A percentile compares a stretch with the other conserved stretches of the same genome.
Conservation (phyloP, 257 asterid genomes). For the Plantago elongata region DNA sequence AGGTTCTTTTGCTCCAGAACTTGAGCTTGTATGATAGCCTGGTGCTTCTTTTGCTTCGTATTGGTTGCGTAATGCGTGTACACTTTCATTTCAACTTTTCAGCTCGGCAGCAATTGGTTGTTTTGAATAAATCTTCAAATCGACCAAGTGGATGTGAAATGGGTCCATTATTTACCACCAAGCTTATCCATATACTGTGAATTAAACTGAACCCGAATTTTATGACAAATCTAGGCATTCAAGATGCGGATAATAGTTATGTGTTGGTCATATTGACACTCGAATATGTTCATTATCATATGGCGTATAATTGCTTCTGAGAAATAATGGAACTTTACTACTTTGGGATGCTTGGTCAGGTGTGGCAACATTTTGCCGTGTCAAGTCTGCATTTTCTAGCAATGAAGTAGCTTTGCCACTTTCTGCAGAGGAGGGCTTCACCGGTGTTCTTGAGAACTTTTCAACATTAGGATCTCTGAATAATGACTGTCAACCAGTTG, state of each 20-base stretch:
- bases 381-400: constrained; percentile 68
- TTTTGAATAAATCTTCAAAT: too few relatives aligned
- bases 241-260: not conserved
- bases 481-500: constrained; percentile 32
- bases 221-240: not conserved
- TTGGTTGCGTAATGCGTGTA: too few relatives aligned
- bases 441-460: constrained; percentile 61
- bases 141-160: too few relatives aligned
- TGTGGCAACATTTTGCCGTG: constrained; percentile 94
- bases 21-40: too few relatives aligned
- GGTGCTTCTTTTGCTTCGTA: too few relatives aligned
- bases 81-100: too few relatives aligned
- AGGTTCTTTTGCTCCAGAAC: too few relatives aligned
- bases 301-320: not conserved
- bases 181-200: not conserved
- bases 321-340: constrained; percentile 5
- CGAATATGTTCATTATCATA: too few relatives aligned
- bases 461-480: constrained; percentile 38
- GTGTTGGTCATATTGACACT: too few relatives aligned
- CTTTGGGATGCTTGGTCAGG: constrained; percentile 40
- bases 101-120: too few relatives aligned
- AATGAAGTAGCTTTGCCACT: constrained; percentile 79
- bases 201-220: not conserved
- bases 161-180: not conserved
- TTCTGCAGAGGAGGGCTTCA: constrained; percentile 88